Evolutionary conservation across 192 early-diverging fungal genomes (phyloP).

Genomic region (Rhizophagus sp.): DNA sequence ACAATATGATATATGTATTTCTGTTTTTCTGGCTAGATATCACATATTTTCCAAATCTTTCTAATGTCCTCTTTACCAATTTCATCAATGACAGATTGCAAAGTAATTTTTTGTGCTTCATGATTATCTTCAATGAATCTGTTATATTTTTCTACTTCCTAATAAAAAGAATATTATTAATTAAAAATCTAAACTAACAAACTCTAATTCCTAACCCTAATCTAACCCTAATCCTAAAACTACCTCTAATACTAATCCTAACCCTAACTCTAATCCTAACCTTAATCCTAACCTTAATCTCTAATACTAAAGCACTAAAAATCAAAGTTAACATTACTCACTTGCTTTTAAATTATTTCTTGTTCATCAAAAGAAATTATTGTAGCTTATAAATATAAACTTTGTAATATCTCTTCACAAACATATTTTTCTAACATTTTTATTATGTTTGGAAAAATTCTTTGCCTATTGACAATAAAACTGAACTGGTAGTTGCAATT

Average conservation of each 20-base stretch:
- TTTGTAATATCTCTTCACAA: too few relatives aligned
- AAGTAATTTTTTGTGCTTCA: background rate
- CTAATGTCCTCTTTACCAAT: background rate
- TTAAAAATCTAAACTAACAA: background rate
- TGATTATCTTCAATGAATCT: conserved; percentile 1
- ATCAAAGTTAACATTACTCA: too few relatives aligned
- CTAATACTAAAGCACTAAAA: too few relatives aligned
- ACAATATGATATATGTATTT: too few relatives aligned
- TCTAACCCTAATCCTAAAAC: too few relatives aligned
- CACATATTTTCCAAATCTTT: background rate
- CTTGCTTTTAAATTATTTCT: too few relatives aligned
- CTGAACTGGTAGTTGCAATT: background rate
- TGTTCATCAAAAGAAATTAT: too few relatives aligned
- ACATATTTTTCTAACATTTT: background rate
- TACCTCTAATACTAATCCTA: too few relatives aligned
- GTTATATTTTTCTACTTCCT: background rate
- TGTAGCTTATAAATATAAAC: too few relatives aligned
- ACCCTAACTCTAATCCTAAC: too few relatives aligned
- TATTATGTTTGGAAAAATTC: background rate
- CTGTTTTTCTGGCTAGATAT: background rate
- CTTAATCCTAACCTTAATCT: too few relatives aligned
- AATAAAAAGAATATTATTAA: background rate
- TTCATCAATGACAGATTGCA: background rate
- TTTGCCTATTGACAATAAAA: background rate
- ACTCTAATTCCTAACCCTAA: background rate